Base-by-base conservation (phyloP, 2,329 filamentous ascomycete genomes). In the Cercospora berteroae region DNA sequence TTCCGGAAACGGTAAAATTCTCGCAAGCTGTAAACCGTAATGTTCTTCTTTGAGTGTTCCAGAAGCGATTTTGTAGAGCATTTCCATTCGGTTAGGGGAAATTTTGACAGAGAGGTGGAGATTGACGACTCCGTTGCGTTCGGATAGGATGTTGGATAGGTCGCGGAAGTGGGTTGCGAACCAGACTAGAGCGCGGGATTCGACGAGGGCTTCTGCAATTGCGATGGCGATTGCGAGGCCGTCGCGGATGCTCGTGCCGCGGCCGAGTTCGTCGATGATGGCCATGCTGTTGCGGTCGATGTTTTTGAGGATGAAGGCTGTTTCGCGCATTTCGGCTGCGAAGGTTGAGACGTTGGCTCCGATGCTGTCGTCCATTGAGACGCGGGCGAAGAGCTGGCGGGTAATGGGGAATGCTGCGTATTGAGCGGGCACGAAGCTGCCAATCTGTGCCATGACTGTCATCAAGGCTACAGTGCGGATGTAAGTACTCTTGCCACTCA, bases 401-500 rank as follows among this genome's bases (percentile, higher is more conserved):
- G 91, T 84, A 18, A 98, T 87, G 0, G 93, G 88, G 70, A 98
- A 90, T 0, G 89, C 88, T 0, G 93, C 95, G 74, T 92, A 95
- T 31, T 89, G 84, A 0, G 93, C 94, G 0, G 95, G 95, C 1
- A 98, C 90, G 77, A 96, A 98, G 73, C 88, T 91, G 3, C 94
- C 94, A 61, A 97, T 89, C 74, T 99, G 95, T 0, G 93, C 93
- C 93, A 99, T 97, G 66, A 99, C 88, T 55, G 91, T 88, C 75
- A 96, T 87, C 33, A 99, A 82, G 0, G 94, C 92, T 25, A 96
- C 84, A 1, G 91, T 90, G 60, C 93, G 88, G 69, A 98, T 97
- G 75, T 97, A 98, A 0, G 94, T 99, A 70, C 91, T 96, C 78
- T 98, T 99, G 0, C 94, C 95, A 73, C 93, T 96, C 95, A 99